A percentile compares a stretch with the other conserved stretches of the same genome.
Evolutionary conservation across 2,329 filamentous ascomycete genomes (phyloP).

Genomic region (Bimuria novae-zelandiae): DNA sequence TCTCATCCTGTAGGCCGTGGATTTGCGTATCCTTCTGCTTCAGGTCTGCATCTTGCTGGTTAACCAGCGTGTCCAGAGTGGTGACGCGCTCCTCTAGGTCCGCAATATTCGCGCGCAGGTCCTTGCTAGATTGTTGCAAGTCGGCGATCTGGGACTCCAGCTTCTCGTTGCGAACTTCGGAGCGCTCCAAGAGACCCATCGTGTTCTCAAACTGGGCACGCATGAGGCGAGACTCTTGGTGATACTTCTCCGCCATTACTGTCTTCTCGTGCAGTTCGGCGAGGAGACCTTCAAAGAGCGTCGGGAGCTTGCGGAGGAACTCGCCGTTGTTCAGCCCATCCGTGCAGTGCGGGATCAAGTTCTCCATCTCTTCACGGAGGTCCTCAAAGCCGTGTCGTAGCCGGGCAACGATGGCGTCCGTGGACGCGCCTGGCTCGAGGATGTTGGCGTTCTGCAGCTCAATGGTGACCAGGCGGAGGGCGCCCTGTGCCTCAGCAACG

Average conservation of each 20-base stretch:
- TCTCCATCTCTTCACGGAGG: conserved; percentile 47
- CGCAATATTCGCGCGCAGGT: conserved; percentile 39
- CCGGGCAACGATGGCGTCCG: conserved; percentile 43
- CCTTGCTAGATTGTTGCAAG: conserved; percentile 44
- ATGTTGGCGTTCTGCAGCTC: conserved; percentile 52
- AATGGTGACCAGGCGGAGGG: conserved; percentile 49
- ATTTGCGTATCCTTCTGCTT: conserved; percentile 34
- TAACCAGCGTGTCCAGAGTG: conserved; percentile 31
- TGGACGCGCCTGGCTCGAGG: conserved; percentile 36
- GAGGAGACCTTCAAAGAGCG: conserved; percentile 46
- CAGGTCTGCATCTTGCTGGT: conserved; percentile 43
- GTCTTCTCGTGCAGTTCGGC: conserved; percentile 40
- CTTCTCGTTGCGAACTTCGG: conserved; percentile 40
- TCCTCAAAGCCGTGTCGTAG: conserved; percentile 50
- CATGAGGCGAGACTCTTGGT: conserved; percentile 45
- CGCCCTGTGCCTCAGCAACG: conserved; percentile 46
- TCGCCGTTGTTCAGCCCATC: conserved; percentile 46
- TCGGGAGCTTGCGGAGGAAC: conserved; percentile 44
- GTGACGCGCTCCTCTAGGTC: conserved; percentile 43
- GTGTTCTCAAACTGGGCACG: conserved; percentile 39
- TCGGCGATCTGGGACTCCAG: conserved; percentile 45
- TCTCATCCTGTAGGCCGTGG: conserved; percentile 32
- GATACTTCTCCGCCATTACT: conserved; percentile 31
- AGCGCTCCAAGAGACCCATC: conserved; percentile 34
- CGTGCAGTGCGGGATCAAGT: conserved; percentile 47